phyloP scores from a whole-genome alignment of 106 monocot species.

The Allium sativum region DNA sequence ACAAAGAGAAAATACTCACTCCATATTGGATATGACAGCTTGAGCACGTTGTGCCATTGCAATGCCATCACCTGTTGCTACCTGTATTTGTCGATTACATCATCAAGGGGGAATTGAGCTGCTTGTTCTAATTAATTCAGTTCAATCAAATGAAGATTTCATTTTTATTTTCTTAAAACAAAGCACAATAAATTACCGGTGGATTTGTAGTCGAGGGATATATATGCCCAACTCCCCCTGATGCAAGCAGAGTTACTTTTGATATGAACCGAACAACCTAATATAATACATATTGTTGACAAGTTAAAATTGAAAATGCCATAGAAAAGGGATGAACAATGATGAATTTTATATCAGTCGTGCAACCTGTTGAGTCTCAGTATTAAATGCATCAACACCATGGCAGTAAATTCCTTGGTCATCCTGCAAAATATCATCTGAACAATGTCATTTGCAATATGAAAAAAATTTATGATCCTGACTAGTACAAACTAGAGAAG shows the following conservation, averaged over 20 bases:
- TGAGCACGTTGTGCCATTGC: slow-evolving; percentile 91
- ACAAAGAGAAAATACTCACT: slow-evolving; percentile 40
- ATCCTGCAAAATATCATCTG: slow-evolving; percentile 43
- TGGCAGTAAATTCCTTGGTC: slow-evolving; percentile 54
- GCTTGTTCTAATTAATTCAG: too few relatives aligned
- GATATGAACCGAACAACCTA: slow-evolving; percentile 80
- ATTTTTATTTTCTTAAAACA: too few relatives aligned
- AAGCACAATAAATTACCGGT: slow-evolving; percentile 26
- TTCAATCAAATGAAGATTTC: too few relatives aligned
- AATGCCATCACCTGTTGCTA: slow-evolving; percentile 93
- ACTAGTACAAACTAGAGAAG: too few relatives aligned
- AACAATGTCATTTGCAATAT: not conserved
- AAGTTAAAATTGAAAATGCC: not conserved
- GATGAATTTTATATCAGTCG: not conserved
- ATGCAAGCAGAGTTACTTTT: slow-evolving; percentile 84
- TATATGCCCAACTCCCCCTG: slow-evolving; percentile 91
- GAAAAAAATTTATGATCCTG: too few relatives aligned
- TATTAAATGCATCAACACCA: slow-evolving; percentile 79
- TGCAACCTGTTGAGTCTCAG: slow-evolving; percentile 55
- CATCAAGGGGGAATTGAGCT: too few relatives aligned
- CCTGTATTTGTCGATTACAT: slow-evolving; percentile 20
- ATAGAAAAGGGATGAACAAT: not conserved
- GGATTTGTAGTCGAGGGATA: slow-evolving; percentile 87
- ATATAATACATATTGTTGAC: not conserved
- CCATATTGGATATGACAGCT: slow-evolving; percentile 94